These are phyloP conservation scores for Trichoderma hamatum DNA, from an alignment of 2,329 filamentous ascomycete genomes.

Conservation along the genomic window DNA sequence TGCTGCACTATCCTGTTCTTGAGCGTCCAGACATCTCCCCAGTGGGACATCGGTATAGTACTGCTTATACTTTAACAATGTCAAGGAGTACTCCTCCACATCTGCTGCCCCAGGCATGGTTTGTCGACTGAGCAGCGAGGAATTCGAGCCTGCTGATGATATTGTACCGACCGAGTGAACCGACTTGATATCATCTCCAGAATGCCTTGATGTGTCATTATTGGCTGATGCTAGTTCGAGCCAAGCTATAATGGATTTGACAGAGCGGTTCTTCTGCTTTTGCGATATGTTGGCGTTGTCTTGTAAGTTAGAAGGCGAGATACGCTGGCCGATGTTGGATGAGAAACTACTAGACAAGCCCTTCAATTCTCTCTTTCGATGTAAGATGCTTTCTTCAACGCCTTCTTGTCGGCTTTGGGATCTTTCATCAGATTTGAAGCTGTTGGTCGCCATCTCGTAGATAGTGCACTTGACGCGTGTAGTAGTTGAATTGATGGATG, in stretches of 20 bases:
- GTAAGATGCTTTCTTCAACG: conserved; percentile 27
- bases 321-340: conserved; percentile 34
- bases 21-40: conserved; percentile 37
- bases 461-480: background rate
- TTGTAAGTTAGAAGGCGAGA: conserved; percentile 15
- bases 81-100: conserved; percentile 40
- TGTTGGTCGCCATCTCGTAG: conserved; percentile 4
- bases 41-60: conserved; percentile 40
- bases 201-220: background rate
- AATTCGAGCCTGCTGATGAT: conserved; percentile 10
- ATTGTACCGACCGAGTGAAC: conserved; percentile 20
- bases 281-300: background rate
- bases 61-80: conserved; percentile 39
- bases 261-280: conserved; percentile 31
- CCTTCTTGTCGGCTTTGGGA: too few species aligned
- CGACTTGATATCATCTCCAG: conserved; percentile 11
- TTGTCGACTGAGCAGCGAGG: conserved; percentile 17
- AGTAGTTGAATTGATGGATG: background rate
- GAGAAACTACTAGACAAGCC: conserved; percentile 37
- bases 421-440: background rate
- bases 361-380: conserved; percentile 29
- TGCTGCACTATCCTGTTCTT: background rate
- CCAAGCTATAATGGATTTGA: conserved; percentile 40
- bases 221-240: conserved; percentile 34
- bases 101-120: conserved; percentile 23